Evolutionary conservation across 2,329 filamentous ascomycete species (phyloP).

Genomic region (Coniochaeta prunicola): DNA sequence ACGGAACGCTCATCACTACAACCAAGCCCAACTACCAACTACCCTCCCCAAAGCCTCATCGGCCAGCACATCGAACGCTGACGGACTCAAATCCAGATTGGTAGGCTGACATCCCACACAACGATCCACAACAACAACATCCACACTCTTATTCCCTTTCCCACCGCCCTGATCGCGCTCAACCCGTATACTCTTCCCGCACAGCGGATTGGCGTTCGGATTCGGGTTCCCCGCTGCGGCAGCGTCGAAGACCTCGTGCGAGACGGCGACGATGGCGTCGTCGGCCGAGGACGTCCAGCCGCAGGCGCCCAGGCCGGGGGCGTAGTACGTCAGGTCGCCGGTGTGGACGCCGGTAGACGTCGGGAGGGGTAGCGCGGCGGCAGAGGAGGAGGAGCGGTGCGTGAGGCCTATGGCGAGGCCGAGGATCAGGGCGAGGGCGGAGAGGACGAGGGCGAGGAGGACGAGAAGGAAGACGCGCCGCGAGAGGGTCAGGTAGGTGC

Average conservation of each 20-base stretch:
- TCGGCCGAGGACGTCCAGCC: slow-evolving; percentile 45
- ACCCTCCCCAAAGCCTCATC: slow-evolving; percentile 32
- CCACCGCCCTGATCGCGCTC: slow-evolving; percentile 35
- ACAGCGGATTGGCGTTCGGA: slow-evolving; percentile 60
- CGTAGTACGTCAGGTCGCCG: slow-evolving; percentile 66
- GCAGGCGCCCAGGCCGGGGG: slow-evolving; percentile 60
- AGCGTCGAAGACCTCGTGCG: slow-evolving; percentile 59
- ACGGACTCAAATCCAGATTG: slow-evolving; percentile 41
- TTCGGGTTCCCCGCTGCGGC: slow-evolving; percentile 34
- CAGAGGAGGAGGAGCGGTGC: slow-evolving; percentile 5
- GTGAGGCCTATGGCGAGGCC: slow-evolving; percentile 11
- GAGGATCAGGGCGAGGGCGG: slow-evolving; percentile 7
- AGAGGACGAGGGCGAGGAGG: not conserved
- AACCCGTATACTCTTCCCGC: slow-evolving; percentile 59
- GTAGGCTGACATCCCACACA: slow-evolving; percentile 42
- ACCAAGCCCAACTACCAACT: slow-evolving; percentile 26
- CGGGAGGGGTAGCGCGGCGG: not conserved
- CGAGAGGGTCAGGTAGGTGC: slow-evolving; percentile 5
- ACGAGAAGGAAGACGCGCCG: slow-evolving; percentile 6
- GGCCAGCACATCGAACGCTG: slow-evolving; percentile 39
- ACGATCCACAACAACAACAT: slow-evolving; percentile 62
- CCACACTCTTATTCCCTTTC: slow-evolving; percentile 26
- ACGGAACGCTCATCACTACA: slow-evolving; percentile 6
- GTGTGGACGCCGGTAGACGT: slow-evolving; percentile 26
- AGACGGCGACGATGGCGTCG: slow-evolving; percentile 61